phyloP scores from a whole-genome alignment of 805 yeast genomes.

The Nakazawaea laoshanensis region DNA sequence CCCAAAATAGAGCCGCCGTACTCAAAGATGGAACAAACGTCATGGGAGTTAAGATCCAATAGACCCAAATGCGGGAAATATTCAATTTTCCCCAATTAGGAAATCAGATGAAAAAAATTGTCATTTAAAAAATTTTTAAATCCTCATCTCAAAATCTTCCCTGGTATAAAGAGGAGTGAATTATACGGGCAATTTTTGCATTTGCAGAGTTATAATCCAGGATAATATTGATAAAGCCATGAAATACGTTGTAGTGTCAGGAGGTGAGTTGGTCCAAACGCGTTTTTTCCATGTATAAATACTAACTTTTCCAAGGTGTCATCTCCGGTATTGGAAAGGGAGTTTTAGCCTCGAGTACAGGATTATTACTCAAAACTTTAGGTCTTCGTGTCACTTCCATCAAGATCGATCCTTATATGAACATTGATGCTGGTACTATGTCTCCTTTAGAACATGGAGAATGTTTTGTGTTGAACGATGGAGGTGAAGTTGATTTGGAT shows the following conservation, averaged over 20 bases:
- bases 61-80: no score
- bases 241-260: conserved; percentile 99
- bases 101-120: neutral
- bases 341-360: conserved; percentile 95
- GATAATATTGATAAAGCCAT: no score
- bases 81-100: neutral
- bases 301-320: conserved; percentile 43
- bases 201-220: no score
- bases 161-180: no score
- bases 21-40: conserved; percentile 48
- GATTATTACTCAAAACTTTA: conserved; percentile 84
- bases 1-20: conserved; percentile 65
- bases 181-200: no score
- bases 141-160: no score
- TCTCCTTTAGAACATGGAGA: conserved; percentile 99
- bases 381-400: conserved; percentile 95
- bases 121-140: neutral
- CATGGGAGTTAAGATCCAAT: conserved; percentile 65
- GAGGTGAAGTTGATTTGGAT: conserved; percentile 98
- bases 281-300: neutral
- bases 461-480: conserved; percentile 95
- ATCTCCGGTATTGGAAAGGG: conserved; percentile 99
- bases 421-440: conserved; percentile 99
- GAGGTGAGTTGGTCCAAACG: conserved; percentile 32
- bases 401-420: conserved; percentile 98